Evolutionary conservation across 1,284 basidiomycete genomes (phyloP).

Genomic region (Ceraceosorus guamensis): DNA sequence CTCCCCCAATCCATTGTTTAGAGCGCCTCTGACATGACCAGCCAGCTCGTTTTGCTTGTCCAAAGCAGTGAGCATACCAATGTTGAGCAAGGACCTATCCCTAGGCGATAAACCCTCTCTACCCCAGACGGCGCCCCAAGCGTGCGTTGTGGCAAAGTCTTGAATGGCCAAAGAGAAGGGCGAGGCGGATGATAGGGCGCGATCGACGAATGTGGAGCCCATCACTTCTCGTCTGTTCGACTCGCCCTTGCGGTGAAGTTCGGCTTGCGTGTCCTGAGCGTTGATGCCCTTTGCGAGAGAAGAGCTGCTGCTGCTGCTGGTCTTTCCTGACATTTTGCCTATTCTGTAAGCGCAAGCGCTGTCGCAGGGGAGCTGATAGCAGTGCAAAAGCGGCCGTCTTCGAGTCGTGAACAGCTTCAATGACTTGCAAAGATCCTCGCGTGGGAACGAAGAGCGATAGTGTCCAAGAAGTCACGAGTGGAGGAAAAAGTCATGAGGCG

Average conservation of each 20-base stretch:
- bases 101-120: conserved; percentile 15
- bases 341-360: too few relatives aligned
- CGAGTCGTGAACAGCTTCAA: too few relatives aligned
- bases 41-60: neutral
- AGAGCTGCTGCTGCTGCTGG: neutral
- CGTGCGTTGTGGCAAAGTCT: conserved; percentile 16
- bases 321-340: neutral
- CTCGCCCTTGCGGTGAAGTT: conserved; percentile 12
- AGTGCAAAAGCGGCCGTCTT: too few relatives aligned
- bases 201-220: conserved; percentile 16
- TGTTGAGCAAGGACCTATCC: conserved; percentile 22
- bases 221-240: conserved; percentile 17
- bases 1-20: neutral
- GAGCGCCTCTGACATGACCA: neutral
- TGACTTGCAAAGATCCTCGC: too few relatives aligned
- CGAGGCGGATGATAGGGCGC: conserved; percentile 12
- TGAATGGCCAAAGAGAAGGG: conserved; percentile 19
- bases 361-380: too few relatives aligned
- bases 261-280: conserved; percentile 12
- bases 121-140: conserved; percentile 21
- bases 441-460: too few relatives aligned
- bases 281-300: conserved; percentile 3
- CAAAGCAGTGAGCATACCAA: conserved; percentile 12
- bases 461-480: too few relatives aligned
- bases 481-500: too few relatives aligned